Conservation (phyloP, 257 asterid genomes). For the Scutellaria galericulata region DNA sequence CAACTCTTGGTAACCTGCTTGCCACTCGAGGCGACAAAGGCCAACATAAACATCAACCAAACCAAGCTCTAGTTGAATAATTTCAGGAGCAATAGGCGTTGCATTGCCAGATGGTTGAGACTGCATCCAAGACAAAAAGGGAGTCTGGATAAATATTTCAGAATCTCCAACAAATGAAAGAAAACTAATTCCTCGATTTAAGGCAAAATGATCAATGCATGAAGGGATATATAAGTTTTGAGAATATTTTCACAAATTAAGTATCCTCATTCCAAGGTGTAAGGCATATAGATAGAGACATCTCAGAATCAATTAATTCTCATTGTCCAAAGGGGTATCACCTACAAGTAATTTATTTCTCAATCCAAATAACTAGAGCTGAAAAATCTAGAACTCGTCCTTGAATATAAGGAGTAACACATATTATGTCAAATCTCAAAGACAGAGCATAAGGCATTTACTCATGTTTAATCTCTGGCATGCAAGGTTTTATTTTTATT, state of each 20-base stretch:
- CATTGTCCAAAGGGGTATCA: slow-evolving; percentile 7
- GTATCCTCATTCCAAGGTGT: neutral
- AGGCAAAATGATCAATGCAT: slow-evolving; percentile 19
- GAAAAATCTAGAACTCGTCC: slow-evolving; percentile 14
- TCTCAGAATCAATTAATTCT: slow-evolving; percentile 1
- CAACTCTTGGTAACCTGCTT: slow-evolving; percentile 91
- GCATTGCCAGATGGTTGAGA: slow-evolving; percentile 51
- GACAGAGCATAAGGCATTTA: neutral
- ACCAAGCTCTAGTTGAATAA: slow-evolving; percentile 71
- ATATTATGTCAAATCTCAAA: slow-evolving; percentile 3
- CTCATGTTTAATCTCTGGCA: neutral
- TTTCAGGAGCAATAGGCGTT: slow-evolving; percentile 53
- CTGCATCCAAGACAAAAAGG: slow-evolving; percentile 53
- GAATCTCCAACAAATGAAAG: slow-evolving; percentile 29
- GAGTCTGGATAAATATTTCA: slow-evolving; percentile 33
- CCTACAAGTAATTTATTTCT: neutral
- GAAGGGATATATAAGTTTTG: slow-evolving; percentile 9
- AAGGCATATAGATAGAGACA: neutral
- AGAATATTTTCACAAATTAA: neutral
- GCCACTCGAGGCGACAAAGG: slow-evolving; percentile 97
- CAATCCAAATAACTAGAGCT: slow-evolving; percentile 14
- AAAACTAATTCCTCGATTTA: slow-evolving; percentile 12
- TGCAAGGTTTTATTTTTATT: neutral
- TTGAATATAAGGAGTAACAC: slow-evolving; percentile 3
- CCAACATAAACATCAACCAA: slow-evolving; percentile 74